Evolutionary conservation across 1,139 yeast genomes (phyloP).

Genomic region (Candida dubliniensis): DNA sequence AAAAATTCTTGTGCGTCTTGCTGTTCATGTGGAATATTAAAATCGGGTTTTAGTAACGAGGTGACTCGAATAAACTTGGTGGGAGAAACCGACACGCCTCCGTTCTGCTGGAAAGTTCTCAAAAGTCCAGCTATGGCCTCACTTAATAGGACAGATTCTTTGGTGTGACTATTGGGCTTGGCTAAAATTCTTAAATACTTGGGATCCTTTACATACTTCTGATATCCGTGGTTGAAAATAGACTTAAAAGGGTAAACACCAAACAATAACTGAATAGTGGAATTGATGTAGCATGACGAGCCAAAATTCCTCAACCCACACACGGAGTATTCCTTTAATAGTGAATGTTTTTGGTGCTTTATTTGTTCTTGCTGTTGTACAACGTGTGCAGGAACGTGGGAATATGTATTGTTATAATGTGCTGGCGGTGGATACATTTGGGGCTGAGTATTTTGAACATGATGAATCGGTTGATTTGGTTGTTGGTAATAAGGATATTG

Average conservation of each 20-base stretch:
- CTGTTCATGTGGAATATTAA: constrained; percentile 68
- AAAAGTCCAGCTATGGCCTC: constrained; percentile 47
- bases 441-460: not conserved
- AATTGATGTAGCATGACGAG: constrained; percentile 72
- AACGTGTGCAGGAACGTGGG: constrained; percentile 18
- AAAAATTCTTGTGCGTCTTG: constrained; percentile 80
- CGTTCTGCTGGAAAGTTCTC: constrained; percentile 50
- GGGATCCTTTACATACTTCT: constrained; percentile 38
- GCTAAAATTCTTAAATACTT: constrained; percentile 23
- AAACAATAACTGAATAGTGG: constrained; percentile 65
- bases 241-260: constrained; percentile 48
- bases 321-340: constrained; percentile 46
- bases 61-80: constrained; percentile 59
- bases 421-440: not conserved
- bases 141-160: constrained; percentile 40
- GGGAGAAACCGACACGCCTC: constrained; percentile 65
- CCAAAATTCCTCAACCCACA: constrained; percentile 73
- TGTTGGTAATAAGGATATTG: not conserved
- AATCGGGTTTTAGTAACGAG: constrained; percentile 58
- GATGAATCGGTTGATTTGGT: not conserved
- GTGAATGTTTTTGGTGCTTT: constrained; percentile 27
- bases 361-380: constrained; percentile 17
- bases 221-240: constrained; percentile 44
- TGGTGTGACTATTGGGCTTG: constrained; percentile 23
- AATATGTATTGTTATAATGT: constrained; percentile 3